Evolutionary conservation across 371 early-diverging fungal genomes (phyloP), one percentile per base, ranked within the genome.

Genomic region (Syncephalastrum racemosum): DNA sequence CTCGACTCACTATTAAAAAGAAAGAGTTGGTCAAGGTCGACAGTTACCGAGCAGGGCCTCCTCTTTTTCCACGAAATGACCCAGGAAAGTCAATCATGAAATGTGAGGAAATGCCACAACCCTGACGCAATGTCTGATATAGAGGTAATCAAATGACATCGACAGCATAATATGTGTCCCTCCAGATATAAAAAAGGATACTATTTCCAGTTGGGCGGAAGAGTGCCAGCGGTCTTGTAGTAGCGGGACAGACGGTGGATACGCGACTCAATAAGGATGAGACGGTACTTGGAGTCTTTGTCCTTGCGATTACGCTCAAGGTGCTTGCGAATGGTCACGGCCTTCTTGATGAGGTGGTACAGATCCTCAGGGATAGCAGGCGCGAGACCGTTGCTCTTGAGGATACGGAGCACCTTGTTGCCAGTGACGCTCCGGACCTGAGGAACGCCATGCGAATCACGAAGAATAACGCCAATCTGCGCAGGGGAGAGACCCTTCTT

Each of bases 281-380:
- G 89, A 71, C 99, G 95, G 91, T 97, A 99, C 92, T 99, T 99
- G 82, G 96, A 87, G 83, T 97, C 98, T 70, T 84, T 87, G 83
- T 99, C 99, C 89, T 99, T 99, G 84, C 97, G 93, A 92, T 96
- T 92, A 69, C 92, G 92, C 87, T 99, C 98, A 74, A 99, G 76
- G 83, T 99, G 99, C 89, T 96, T 98, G 82, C 96, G 96, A 80
- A 99, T 93, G 70, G 94, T 84, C 70, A 98, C 97, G 50, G 99
- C 98, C 92, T 98, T 99, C 90, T 98, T 98, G 87, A 99, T 97
- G 62, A 99, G 84, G 79, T 94, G 93, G 88, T 97, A 94, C 58
- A 99, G 87, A 84, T 99, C 99, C 85, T 99, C 99, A 63, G 99
- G 99, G 73, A 99, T 94, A 75, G 92, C 93, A 65, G 99, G 99